These are phyloP conservation scores for Jamesozyma hellenica DNA, from an alignment of 805 yeast species.

Conservation along the genomic window DNA sequence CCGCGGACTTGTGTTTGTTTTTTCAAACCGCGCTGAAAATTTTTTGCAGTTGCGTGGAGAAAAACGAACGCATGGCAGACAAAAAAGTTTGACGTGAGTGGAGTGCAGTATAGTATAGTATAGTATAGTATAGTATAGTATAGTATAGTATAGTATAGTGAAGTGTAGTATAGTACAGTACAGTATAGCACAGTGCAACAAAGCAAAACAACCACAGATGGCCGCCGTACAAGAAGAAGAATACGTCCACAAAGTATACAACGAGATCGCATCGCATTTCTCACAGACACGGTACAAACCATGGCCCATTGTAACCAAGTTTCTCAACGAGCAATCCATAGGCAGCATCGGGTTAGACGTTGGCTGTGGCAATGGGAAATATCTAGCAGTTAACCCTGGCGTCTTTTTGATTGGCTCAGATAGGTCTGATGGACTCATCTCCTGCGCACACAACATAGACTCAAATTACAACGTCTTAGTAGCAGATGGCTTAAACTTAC, in stretches of 20 bases:
- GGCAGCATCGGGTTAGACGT: slow-evolving; percentile 80
- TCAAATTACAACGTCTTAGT: slow-evolving; percentile 45
- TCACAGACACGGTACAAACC: slow-evolving; percentile 90
- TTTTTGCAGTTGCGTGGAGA: too few relatives aligned
- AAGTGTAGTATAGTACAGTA: not conserved
- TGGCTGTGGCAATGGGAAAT: slow-evolving; percentile 97
- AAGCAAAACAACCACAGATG: slow-evolving; percentile 5
- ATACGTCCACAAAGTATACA: slow-evolving; percentile 86
- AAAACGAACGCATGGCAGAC: too few relatives aligned
- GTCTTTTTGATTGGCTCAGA: slow-evolving; percentile 66
- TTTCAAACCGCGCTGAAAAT: too few relatives aligned
- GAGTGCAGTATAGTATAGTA: too few relatives aligned
- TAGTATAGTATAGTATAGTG: too few relatives aligned
- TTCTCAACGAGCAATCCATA: slow-evolving; percentile 37
- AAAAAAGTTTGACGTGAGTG: too few relatives aligned
- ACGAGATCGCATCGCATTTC: slow-evolving; percentile 85
- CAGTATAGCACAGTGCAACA: too few relatives aligned
- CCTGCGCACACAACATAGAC: slow-evolving; percentile 45
- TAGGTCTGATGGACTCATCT: slow-evolving; percentile 57
- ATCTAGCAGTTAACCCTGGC: slow-evolving; percentile 59
- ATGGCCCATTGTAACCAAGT: slow-evolving; percentile 88
- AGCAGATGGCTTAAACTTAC: slow-evolving; percentile 69
- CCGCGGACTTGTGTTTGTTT: too few relatives aligned
- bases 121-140: too few relatives aligned
- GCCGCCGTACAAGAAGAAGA: slow-evolving; percentile 58